These are phyloP conservation scores for Metschnikowia aberdeeniae DNA, from an alignment of 805 yeast genomes.

Conservation along the genomic window DNA sequence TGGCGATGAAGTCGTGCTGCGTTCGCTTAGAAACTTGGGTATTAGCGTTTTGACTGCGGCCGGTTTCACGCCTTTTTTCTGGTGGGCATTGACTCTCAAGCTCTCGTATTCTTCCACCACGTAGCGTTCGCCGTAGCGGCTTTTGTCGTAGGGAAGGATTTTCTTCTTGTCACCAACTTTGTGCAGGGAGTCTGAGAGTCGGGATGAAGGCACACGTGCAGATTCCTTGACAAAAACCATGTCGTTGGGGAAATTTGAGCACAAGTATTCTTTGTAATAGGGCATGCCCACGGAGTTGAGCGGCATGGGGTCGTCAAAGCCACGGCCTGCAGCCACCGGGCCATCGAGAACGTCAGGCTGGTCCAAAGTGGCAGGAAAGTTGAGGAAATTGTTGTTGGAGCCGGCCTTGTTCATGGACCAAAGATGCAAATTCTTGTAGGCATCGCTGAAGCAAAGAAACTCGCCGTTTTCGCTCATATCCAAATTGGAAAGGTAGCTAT, in stretches of 20 bases:
- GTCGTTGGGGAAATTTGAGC: conserved; percentile 77
- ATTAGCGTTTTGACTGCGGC: conserved; percentile 16
- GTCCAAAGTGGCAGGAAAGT: conserved; percentile 42
- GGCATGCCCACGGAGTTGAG: conserved; percentile 81
- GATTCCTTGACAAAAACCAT: conserved; percentile 53
- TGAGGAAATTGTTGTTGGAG: conserved; percentile 30
- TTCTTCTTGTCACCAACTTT: conserved; percentile 1
- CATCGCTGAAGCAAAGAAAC: conserved; percentile 65
- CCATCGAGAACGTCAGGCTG: conserved; percentile 46
- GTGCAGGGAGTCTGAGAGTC: conserved; percentile 39
- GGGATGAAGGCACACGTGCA: conserved; percentile 55
- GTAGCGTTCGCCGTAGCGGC: conserved; percentile 56
- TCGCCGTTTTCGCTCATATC: conserved; percentile 73
- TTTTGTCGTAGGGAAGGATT: conserved; percentile 45
- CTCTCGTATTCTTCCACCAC: conserved; percentile 40
- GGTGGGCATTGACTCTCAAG: conserved; percentile 18
- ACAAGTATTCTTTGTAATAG: conserved; percentile 66
- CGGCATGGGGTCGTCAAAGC: conserved; percentile 47
- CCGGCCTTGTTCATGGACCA: conserved; percentile 50
- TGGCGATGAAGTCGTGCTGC: conserved; percentile 17
- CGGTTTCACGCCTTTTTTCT: conserved; percentile 11
- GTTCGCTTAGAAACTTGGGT: conserved; percentile 63
- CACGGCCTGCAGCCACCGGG: conserved; percentile 18
- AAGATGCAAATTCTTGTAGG: conserved; percentile 54
- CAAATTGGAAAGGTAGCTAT: conserved; percentile 40